Conservation (phyloP, 495 filamentous ascomycete genomes). For the Chaetomium tenue region DNA sequence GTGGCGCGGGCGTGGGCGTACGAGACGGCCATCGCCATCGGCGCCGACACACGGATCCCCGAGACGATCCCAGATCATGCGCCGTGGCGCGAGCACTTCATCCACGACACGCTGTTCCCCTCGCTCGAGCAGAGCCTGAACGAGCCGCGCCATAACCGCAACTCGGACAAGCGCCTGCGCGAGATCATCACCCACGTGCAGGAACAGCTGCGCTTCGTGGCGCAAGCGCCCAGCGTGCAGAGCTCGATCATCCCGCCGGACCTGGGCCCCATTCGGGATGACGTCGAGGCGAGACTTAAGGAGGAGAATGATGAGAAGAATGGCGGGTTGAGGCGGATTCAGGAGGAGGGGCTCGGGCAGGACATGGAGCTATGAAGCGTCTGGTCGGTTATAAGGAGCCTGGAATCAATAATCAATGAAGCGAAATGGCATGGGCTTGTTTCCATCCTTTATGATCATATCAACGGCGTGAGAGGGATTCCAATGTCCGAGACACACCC, state of each 20-base stretch:
- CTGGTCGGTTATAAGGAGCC: background rate
- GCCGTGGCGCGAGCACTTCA: constrained; percentile 77
- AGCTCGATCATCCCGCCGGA: constrained; percentile 78
- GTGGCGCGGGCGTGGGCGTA: constrained; percentile 95
- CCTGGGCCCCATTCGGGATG: constrained; percentile 67
- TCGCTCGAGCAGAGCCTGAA: constrained; percentile 64
- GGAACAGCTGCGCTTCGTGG: constrained; percentile 84
- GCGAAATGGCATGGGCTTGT: background rate
- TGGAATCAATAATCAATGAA: background rate
- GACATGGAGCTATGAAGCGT: constrained; percentile 41
- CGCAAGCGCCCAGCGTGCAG: constrained; percentile 82
- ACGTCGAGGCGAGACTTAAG: constrained; percentile 73
- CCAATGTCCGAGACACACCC: background rate
- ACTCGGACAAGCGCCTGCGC: constrained; percentile 70
- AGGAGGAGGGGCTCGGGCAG: constrained; percentile 45
- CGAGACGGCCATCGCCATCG: constrained; percentile 88
- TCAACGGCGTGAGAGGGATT: background rate
- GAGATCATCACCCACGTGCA: constrained; percentile 69
- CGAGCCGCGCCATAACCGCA: constrained; percentile 68
- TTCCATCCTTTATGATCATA: background rate
- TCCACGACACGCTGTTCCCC: constrained; percentile 79
- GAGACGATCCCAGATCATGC: constrained; percentile 68
- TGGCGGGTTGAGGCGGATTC: constrained; percentile 45
- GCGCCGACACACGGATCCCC: constrained; percentile 66
- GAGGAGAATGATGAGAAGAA: constrained; percentile 65